Conservation (phyloP, 1,284 basidiomycete genomes). For the Xerocomus minutiporus region DNA sequence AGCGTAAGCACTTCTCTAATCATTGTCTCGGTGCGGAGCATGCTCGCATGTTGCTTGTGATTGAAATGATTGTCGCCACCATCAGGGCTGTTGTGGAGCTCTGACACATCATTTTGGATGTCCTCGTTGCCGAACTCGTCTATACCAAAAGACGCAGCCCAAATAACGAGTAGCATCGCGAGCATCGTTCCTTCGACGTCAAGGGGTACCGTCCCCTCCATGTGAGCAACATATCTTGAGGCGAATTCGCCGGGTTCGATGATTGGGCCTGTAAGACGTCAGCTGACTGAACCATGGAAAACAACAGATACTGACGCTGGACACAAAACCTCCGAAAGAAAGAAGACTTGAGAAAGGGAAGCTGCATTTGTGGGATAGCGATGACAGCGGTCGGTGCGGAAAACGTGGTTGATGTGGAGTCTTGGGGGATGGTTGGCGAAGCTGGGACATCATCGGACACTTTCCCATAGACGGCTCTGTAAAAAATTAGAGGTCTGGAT, state of each 20-base stretch:
- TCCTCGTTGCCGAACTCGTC: constrained; percentile 58
- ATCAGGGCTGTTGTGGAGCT: constrained; percentile 16
- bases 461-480: constrained; percentile 61
- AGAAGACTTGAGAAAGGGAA: constrained; percentile 74
- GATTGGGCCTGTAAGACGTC: constrained; percentile 51
- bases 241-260: constrained; percentile 73
- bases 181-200: constrained; percentile 60
- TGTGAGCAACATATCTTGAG: constrained; percentile 58
- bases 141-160: constrained; percentile 83
- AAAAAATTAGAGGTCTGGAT: constrained; percentile 3
- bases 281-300: not conserved
- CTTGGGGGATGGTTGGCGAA: constrained; percentile 31
- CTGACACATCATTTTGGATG: constrained; percentile 17
- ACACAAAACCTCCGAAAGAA: constrained; percentile 81
- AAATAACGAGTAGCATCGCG: constrained; percentile 69
- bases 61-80: constrained; percentile 19
- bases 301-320: constrained; percentile 57
- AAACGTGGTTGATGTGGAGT: constrained; percentile 29
- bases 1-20: constrained; percentile 70
- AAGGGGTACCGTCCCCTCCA: constrained; percentile 54
- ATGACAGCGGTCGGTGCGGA: constrained; percentile 16
- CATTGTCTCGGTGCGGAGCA: constrained; percentile 47
- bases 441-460: constrained; percentile 40
- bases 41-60: constrained; percentile 16
- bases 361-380: constrained; percentile 63